Evolutionary conservation across 768 basidiomycete genomes (phyloP).

Genomic region (Agrocybe praecox): DNA sequence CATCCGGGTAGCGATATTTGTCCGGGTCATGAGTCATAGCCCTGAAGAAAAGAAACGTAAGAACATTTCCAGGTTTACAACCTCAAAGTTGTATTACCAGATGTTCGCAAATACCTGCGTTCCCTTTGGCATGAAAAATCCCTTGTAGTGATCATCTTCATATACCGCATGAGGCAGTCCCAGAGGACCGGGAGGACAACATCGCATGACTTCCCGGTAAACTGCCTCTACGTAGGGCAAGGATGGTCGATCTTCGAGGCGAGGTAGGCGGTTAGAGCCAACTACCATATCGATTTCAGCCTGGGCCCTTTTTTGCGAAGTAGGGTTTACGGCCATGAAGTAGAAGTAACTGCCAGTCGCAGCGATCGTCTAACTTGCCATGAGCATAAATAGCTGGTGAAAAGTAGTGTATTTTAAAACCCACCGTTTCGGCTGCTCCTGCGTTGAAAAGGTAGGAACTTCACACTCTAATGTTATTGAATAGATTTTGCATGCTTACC

Average conservation of each 20-base stretch:
- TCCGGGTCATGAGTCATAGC: constrained; percentile 32
- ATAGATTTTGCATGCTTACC: constrained; percentile 4
- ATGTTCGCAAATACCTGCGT: background rate
- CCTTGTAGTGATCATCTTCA: constrained; percentile 23
- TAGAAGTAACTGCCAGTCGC: constrained; percentile 25
- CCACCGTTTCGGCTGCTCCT: constrained; percentile 15
- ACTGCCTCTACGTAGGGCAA: constrained; percentile 26
- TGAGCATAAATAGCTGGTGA: background rate
- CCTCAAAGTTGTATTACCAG: background rate
- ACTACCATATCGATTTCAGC: constrained; percentile 33
- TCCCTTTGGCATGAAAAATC: constrained; percentile 27
- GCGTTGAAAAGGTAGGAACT: no score
- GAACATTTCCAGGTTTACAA: no score
- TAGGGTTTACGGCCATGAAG: constrained; percentile 28
- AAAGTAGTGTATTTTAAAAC: background rate
- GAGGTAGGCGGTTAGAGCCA: constrained; percentile 29
- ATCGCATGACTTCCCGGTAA: constrained; percentile 15
- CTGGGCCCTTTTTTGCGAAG: constrained; percentile 31
- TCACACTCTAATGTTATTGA: background rate
- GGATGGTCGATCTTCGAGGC: constrained; percentile 21
- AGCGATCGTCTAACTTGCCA: constrained; percentile 6
- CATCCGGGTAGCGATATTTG: constrained; percentile 30
- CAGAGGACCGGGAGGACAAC: constrained; percentile 10
- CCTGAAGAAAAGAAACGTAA: no score
- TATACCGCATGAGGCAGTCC: constrained; percentile 22